phyloP scores from a whole-genome alignment of 805 yeast genomes.

The Myxozyma mucilagina region DNA sequence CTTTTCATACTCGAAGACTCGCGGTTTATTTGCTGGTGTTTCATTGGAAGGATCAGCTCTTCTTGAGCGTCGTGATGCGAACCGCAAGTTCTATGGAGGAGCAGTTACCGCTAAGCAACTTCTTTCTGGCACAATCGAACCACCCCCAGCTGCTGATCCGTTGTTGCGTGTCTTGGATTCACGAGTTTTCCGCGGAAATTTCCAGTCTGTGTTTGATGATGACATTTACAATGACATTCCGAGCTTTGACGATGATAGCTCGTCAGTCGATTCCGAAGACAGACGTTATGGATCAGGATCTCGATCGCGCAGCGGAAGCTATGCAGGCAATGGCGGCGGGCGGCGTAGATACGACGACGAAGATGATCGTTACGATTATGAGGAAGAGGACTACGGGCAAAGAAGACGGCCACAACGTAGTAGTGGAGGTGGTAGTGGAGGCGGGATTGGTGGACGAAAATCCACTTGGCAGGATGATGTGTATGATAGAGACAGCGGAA shows the following conservation, averaged over 20 bases:
- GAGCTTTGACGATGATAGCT: constrained; percentile 43
- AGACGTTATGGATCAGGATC: constrained; percentile 12
- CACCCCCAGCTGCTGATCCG: constrained; percentile 89
- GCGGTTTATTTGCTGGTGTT: constrained; percentile 96
- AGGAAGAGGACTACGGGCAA: constrained; percentile 45
- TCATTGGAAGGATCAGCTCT: constrained; percentile 95
- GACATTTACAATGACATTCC: constrained; percentile 78
- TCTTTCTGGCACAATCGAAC: constrained; percentile 81
- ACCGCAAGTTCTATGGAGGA: constrained; percentile 88
- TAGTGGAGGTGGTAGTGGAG: constrained; percentile 25
- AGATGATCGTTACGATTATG: constrained; percentile 34
- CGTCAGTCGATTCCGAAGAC: constrained; percentile 24
- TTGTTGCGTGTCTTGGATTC: constrained; percentile 83
- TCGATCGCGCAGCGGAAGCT: constrained; percentile 21
- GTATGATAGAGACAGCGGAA: constrained; percentile 53
- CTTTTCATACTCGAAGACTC: constrained; percentile 90
- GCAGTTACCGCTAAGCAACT: constrained; percentile 85
- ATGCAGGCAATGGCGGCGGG: constrained; percentile 22
- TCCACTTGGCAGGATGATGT: constrained; percentile 88
- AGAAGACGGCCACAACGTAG: constrained; percentile 35
- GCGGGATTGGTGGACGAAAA: constrained; percentile 14
- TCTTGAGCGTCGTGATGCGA: constrained; percentile 96
- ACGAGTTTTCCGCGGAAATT: constrained; percentile 67
- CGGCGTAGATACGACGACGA: constrained; percentile 33
- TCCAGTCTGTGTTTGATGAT: constrained; percentile 57